Base-by-base conservation (phyloP, 495 filamentous ascomycete genomes). In the Neurospora sp. region DNA sequence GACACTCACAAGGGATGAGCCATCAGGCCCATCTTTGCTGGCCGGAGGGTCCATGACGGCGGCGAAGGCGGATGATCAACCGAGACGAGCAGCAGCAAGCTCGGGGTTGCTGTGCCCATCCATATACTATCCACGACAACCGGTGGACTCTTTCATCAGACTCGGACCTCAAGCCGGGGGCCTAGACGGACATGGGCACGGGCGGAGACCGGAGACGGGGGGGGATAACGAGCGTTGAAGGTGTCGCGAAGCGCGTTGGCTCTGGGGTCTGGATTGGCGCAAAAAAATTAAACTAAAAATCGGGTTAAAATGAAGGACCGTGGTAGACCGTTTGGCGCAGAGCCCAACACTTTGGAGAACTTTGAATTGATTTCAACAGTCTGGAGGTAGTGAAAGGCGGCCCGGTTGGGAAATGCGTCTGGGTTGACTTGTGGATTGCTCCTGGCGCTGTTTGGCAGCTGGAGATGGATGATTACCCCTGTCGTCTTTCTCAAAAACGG, bases 1-100 rank as follows among this genome's bases (percentile, higher is more conserved):
- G 22, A 5, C 27, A 75, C 86, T 83, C 81, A 90, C 89, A 73
- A 91, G 84, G 42, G 89, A 90, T 40, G 88, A 87, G 80, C 81
- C 88, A 80, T 91, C 89, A 53, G 84, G 86, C 76, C 85, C 83
- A 69, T 85, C 76, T 66, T 66, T 35, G 69, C 75, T 75, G 48
- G 78, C 75, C 69, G 79, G 79, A 72, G 81, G 79, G 46, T 84
- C 82, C 81, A 86, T 84, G 77, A 73, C 78, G 79, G 76, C 59
- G 74, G 72, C 73, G 77, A 74, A 74, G 73, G 76, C 72, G 69
- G 74, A 74, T 74, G 53, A 66, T 66, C 53, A 66, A 66, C 53
- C 53, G 27, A 61, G 78, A 77, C 74, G 76, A 79, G 73, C 48
- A 31, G 22, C 78, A 72, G 76, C 76, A 76, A 75, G 70, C 73